Base-by-base conservation (phyloP, 148 eudicot genomes). In the Amaranthus palmeri region DNA sequence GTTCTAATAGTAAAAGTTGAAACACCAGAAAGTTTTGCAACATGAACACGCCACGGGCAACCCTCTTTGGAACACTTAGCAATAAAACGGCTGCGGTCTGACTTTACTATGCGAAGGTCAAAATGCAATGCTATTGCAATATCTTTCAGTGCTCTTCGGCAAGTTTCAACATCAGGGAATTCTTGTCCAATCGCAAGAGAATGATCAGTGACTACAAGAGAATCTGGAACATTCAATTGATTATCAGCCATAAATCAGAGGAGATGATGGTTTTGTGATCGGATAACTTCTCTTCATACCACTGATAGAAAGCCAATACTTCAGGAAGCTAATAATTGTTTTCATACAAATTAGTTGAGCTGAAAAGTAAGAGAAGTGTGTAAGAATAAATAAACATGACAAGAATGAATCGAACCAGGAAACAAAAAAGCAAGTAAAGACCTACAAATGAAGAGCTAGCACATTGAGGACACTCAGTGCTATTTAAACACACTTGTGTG, bases 11-110 rank as follows among this genome's bases (percentile, higher is more conserved):
- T 79, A 77, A 95, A 95, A 17, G 97, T 95, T 11, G 93, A 83
- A 58, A 88, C 93, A 52, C 90, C 89, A 0, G 93, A 82, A 76
- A 87, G 82, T 81, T 92, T 95, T 49, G 99, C 97, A 47, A 87
- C 93, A 75, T 95, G 99, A 54, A 95, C 86, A 64, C 99, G 96
- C 99, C 99, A 95, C 2, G 97, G 96, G 67, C 99, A 95, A 46
- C 96, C 96, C 62, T 91, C 93, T 79, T 82, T 92, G 6, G 99
- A 89, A 70, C 99, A 95, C 70, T 87, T 91, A 36, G 99, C 99
- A 76, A 92, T 95, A 81, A 95, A 95, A 44, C 99, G 92, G 71
- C 93, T 88, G 63, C 97, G 90, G 59, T 95, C 99, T 42, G 99
- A 95, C 81, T 95, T 95, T 68, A 95, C 93, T 44, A 92, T 92